phyloP scores from a whole-genome alignment of 129 eudicot species.

The Chrysanthemum seticuspe region DNA sequence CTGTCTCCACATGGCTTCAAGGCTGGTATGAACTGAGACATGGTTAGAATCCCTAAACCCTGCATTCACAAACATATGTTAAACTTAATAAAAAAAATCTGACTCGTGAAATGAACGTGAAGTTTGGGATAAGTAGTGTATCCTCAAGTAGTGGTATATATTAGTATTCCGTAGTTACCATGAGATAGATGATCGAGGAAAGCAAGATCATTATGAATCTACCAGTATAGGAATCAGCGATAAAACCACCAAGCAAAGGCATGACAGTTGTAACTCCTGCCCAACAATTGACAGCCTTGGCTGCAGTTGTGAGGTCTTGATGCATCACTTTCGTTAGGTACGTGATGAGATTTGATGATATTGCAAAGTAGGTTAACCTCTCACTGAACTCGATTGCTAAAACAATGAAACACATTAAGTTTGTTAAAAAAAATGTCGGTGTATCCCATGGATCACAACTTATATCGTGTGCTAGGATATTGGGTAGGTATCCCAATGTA shows the following conservation, averaged over 20 bases:
- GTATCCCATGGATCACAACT: too few relatives aligned
- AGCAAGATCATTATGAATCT: conserved; percentile 46
- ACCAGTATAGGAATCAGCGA: conserved; percentile 66
- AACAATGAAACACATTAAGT: not conserved
- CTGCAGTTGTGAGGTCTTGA: conserved; percentile 63
- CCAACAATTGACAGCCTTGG: conserved; percentile 56
- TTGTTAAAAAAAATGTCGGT: too few relatives aligned
- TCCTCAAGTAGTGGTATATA: not conserved
- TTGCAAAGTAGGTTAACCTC: conserved; percentile 52
- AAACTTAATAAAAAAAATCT: not conserved
- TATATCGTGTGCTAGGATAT: too few relatives aligned
- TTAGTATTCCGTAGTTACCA: conserved; percentile 20
- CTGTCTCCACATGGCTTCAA: conserved; percentile 37
- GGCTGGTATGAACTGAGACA: conserved; percentile 44
- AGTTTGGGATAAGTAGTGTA: not conserved
- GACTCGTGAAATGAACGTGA: not conserved
- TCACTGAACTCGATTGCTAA: conserved; percentile 56
- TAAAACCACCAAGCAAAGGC: conserved; percentile 63
- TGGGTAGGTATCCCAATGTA: too few relatives aligned
- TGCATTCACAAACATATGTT: conserved; percentile 18
- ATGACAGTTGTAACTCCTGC: conserved; percentile 57
- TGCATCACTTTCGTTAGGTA: conserved; percentile 62
- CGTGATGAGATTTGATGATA: conserved; percentile 45
- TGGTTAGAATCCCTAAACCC: conserved; percentile 55
- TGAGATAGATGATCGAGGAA: conserved; percentile 50